A percentile compares a stretch with the other conserved stretches of the same genome.
These are phyloP conservation scores for Talaromyces trachyspermus DNA, from an alignment of 495 filamentous ascomycete species.

Conservation along the genomic window DNA sequence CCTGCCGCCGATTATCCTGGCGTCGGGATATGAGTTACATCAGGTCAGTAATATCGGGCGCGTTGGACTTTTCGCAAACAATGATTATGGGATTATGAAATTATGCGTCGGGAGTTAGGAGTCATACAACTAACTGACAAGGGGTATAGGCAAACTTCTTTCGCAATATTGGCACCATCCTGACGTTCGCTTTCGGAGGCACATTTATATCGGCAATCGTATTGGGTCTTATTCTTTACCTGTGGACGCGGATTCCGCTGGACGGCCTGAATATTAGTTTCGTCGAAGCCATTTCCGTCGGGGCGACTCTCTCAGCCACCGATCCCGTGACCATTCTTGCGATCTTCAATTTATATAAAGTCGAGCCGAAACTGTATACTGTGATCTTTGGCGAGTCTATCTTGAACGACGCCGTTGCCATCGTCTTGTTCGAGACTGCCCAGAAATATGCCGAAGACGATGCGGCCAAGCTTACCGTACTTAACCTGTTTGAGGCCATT, in stretches of 20 bases:
- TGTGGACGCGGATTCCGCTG: conserved; percentile 81
- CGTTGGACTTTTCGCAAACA: no score
- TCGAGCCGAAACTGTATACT: conserved; percentile 96
- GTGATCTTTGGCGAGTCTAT: conserved; percentile 98
- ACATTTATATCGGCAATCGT: conserved; percentile 96
- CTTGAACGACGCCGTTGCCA: conserved; percentile 94
- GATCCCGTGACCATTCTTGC: conserved; percentile 96
- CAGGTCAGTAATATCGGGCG: no score
- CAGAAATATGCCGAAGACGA: conserved; percentile 70
- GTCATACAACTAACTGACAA: no score
- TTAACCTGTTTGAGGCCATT: conserved; percentile 79
- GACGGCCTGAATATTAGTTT: conserved; percentile 81
- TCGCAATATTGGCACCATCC: conserved; percentile 92
- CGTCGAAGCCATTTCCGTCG: conserved; percentile 91
- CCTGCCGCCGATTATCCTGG: conserved; percentile 93
- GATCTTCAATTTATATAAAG: conserved; percentile 98
- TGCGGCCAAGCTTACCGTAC: conserved; percentile 54
- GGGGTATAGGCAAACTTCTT: conserved; percentile 95
- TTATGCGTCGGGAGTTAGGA: no score
- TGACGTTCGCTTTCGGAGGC: conserved; percentile 97
- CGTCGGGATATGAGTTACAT: conserved; percentile 94
- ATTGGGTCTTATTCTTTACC: conserved; percentile 74
- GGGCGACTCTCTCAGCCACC: conserved; percentile 91
- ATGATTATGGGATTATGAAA: no score
- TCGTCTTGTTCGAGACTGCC: conserved; percentile 96